Evolutionary conservation across 805 yeast genomes (phyloP).

Genomic region (Kodamaea fukazawae): DNA sequence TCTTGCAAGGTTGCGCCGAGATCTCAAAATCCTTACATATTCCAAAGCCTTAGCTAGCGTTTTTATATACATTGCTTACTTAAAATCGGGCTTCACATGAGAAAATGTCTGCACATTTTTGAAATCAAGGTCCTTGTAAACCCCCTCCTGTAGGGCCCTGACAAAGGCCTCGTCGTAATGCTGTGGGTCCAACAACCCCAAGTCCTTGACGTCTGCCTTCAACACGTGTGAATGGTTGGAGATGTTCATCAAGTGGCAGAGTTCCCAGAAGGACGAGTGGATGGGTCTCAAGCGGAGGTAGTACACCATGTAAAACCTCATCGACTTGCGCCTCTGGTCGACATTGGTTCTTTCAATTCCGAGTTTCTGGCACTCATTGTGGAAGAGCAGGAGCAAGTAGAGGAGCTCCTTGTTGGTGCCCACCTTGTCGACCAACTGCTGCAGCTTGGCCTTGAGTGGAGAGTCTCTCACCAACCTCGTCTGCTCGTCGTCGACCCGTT

Average conservation of each 20-base stretch:
- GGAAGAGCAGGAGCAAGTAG: conserved; percentile 29
- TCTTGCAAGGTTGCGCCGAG: conserved; percentile 84
- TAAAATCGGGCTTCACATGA: conserved; percentile 12
- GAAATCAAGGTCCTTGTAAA: conserved; percentile 22
- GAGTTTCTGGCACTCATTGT: conserved; percentile 26
- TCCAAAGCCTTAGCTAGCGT: conserved; percentile 63
- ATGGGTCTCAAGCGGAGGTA: conserved; percentile 24
- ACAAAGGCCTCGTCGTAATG: conserved; percentile 25
- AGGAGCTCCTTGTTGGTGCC: conserved; percentile 27
- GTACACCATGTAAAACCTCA: conserved; percentile 21
- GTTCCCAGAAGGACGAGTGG: conserved; percentile 38
- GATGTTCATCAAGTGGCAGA: conserved; percentile 28
- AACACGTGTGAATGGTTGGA: conserved; percentile 31
- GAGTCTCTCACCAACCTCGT: conserved; percentile 17
- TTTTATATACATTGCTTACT: conserved; percentile 1
- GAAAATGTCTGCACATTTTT: conserved; percentile 19
- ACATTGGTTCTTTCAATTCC: conserved; percentile 23
- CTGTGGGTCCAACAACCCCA: conserved; percentile 41
- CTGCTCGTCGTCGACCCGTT: conserved; percentile 27
- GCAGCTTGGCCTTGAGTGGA: conserved; percentile 21
- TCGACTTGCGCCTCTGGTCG: conserved; percentile 10
- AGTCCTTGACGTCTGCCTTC: conserved; percentile 18
- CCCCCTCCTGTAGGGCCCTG: conserved; percentile 24
- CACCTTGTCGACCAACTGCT: conserved; percentile 22
- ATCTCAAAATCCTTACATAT: conserved; percentile 87